Evolutionary conservation across 768 basidiomycete species (phyloP).

Genomic region (Tulasnella sp.): DNA sequence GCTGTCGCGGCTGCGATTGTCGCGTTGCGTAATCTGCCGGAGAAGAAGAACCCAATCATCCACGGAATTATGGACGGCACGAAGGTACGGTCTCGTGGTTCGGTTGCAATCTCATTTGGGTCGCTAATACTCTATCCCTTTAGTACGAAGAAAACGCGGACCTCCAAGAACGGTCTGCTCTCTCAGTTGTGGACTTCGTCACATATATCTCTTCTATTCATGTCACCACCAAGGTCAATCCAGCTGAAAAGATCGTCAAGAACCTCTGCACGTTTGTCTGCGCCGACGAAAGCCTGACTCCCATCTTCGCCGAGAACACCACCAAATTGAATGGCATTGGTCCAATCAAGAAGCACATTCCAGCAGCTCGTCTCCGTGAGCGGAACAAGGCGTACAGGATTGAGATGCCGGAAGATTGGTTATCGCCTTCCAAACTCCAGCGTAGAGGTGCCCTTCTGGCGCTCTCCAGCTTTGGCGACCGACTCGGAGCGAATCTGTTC

Average conservation of each 20-base stretch:
- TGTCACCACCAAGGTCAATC: conserved; percentile 70
- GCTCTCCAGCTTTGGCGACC: conserved; percentile 72
- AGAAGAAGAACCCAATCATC: conserved; percentile 94
- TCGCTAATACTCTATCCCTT: background rate
- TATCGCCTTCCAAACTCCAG: conserved; percentile 66
- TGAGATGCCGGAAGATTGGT: conserved; percentile 55
- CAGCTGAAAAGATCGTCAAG: conserved; percentile 94
- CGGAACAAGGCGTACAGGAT: conserved; percentile 42
- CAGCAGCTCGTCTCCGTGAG: conserved; percentile 46
- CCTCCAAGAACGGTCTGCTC: conserved; percentile 85
- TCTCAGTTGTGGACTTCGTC: conserved; percentile 84
- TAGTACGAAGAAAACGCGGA: conserved; percentile 88
- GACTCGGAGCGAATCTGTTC: conserved; percentile 74
- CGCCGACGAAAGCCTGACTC: conserved; percentile 86
- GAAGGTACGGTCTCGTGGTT: conserved; percentile 63
- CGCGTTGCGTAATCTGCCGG: conserved; percentile 80
- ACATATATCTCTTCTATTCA: conserved; percentile 68
- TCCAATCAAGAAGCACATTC: conserved; percentile 49
- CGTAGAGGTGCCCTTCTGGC: conserved; percentile 85
- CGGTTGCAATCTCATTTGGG: background rate
- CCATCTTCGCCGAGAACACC: conserved; percentile 69
- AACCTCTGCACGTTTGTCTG: conserved; percentile 97
- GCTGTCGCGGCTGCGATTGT: conserved; percentile 91
- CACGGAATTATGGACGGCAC: conserved; percentile 97
- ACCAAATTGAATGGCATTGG: conserved; percentile 64